These are phyloP conservation scores for Xerocomus amazonicus DNA, from an alignment of 1,284 basidiomycete genomes.

Conservation along the genomic window DNA sequence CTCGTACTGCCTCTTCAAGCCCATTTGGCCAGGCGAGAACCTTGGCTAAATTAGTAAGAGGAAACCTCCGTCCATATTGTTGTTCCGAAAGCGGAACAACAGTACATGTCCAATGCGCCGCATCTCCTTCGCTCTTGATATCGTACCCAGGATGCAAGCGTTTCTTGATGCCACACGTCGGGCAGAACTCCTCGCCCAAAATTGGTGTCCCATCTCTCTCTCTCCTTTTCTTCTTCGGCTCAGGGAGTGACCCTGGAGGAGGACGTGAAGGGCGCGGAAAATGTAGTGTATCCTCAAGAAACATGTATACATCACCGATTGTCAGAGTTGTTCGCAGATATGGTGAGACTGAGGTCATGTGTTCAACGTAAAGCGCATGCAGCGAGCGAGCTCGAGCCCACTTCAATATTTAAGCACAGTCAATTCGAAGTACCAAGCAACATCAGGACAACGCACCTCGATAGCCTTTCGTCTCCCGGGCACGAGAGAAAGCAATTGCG, in stretches of 20 bases:
- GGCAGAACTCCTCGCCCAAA: slow-evolving; percentile 23
- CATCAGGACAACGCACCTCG: slow-evolving; percentile 45
- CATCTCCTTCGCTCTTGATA: slow-evolving; percentile 21
- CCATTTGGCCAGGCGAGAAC: slow-evolving; percentile 17
- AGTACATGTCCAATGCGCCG: slow-evolving; percentile 22
- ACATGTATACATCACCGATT: slow-evolving; percentile 54
- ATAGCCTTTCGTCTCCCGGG: slow-evolving; percentile 66
- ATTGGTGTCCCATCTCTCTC: slow-evolving; percentile 23
- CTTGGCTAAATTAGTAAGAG: slow-evolving; percentile 20
- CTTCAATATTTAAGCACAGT: slow-evolving; percentile 34
- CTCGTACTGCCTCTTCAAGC: slow-evolving; percentile 15
- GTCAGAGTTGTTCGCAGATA: slow-evolving; percentile 38
- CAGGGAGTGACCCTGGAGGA: slow-evolving; percentile 6
- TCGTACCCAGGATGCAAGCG: slow-evolving; percentile 24
- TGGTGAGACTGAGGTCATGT: slow-evolving; percentile 19
- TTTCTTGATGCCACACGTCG: slow-evolving; percentile 32
- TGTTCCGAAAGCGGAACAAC: slow-evolving; percentile 26
- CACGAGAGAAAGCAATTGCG: slow-evolving; percentile 46
- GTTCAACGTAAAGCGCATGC: slow-evolving; percentile 44
- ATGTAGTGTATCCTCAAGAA: slow-evolving; percentile 52
- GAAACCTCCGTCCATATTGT: slow-evolving; percentile 20
- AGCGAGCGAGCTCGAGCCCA: slow-evolving; percentile 59
- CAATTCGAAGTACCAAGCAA: neutral
- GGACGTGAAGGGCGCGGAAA: slow-evolving; percentile 38
- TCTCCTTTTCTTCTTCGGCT: slow-evolving; percentile 28